Evolutionary conservation across 1,139 yeast genomes (phyloP).

Genomic region (Geotrichum australiense): DNA sequence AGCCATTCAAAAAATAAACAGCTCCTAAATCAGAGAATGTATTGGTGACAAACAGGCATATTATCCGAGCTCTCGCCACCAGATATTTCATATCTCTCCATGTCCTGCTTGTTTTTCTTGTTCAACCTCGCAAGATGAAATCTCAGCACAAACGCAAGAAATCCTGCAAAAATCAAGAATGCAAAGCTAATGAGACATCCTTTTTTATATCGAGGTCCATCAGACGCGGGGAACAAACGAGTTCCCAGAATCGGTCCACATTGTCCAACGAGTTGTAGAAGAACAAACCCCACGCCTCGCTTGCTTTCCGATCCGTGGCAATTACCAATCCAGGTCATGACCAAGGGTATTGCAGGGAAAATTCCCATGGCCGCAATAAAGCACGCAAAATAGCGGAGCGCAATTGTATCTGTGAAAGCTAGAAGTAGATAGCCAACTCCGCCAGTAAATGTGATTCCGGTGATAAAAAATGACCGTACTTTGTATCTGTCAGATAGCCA

Average conservation of each 20-base stretch:
- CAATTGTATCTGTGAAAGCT: constrained; percentile 18
- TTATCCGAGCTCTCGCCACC: no score
- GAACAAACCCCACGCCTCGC: constrained; percentile 22
- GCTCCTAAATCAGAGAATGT: no score
- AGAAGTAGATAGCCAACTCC: constrained; percentile 24
- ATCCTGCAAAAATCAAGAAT: constrained; percentile 14
- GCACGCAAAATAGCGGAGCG: constrained; percentile 23
- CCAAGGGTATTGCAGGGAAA: constrained; percentile 21
- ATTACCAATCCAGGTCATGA: constrained; percentile 24
- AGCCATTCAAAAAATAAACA: no score
- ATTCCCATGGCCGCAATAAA: constrained; percentile 23
- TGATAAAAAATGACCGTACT: constrained; percentile 21
- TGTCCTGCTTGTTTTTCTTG: no score
- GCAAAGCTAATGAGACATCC: constrained; percentile 21
- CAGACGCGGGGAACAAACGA: constrained; percentile 22
- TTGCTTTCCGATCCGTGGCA: constrained; percentile 22
- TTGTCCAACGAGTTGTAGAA: constrained; percentile 24
- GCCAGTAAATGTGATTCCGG: constrained; percentile 18
- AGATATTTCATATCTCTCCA: no score
- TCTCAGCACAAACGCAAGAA: constrained; percentile 16
- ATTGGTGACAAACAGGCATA: no score
- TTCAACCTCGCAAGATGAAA: constrained; percentile 14
- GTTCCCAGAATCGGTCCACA: constrained; percentile 27
- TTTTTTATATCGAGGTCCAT: constrained; percentile 23
- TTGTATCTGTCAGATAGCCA: constrained; percentile 21